Evolutionary conservation across 2,329 filamentous ascomycete species (phyloP).

Genomic region (Emergomyces pasteurianus): DNA sequence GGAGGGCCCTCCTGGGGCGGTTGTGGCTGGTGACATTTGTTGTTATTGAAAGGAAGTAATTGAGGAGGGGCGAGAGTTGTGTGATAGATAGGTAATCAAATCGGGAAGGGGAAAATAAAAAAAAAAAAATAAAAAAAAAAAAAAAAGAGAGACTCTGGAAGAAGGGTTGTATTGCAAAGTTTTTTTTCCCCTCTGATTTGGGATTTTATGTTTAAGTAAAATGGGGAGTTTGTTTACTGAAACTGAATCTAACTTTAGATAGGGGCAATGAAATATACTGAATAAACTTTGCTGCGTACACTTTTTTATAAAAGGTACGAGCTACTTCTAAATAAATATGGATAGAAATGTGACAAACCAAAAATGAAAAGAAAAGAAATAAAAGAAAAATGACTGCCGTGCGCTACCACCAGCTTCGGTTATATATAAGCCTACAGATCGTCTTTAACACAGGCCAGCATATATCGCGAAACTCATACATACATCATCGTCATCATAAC

Average conservation of each 20-base stretch:
- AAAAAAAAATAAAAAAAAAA: too few relatives aligned
- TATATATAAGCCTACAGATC: not conserved
- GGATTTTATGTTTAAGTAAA: not conserved
- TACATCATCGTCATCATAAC: not conserved
- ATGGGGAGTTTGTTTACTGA: not conserved
- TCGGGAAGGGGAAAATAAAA: not conserved
- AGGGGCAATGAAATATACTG: not conserved
- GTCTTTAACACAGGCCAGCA: not conserved
- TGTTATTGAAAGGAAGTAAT: not conserved
- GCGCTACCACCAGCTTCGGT: not conserved
- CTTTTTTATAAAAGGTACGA: too few relatives aligned
- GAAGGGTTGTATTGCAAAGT: too few relatives aligned
- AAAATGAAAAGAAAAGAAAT: too few relatives aligned
- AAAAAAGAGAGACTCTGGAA: not conserved
- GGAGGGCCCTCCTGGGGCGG: slow-evolving; percentile 11
- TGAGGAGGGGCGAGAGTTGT: too few relatives aligned
- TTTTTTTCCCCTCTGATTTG: too few relatives aligned
- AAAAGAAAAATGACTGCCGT: too few relatives aligned
- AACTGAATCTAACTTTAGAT: not conserved
- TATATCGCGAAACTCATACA: not conserved
- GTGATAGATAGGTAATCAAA: not conserved
- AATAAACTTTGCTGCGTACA: not conserved
- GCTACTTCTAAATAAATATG: too few relatives aligned
- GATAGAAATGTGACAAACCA: too few relatives aligned
- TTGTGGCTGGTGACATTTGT: slow-evolving; percentile 17